Evolutionary conservation across 176 grass and related monocot species (phyloP), one percentile per base, ranked within the genome.

Genomic region (Cenchrus purpureus): DNA sequence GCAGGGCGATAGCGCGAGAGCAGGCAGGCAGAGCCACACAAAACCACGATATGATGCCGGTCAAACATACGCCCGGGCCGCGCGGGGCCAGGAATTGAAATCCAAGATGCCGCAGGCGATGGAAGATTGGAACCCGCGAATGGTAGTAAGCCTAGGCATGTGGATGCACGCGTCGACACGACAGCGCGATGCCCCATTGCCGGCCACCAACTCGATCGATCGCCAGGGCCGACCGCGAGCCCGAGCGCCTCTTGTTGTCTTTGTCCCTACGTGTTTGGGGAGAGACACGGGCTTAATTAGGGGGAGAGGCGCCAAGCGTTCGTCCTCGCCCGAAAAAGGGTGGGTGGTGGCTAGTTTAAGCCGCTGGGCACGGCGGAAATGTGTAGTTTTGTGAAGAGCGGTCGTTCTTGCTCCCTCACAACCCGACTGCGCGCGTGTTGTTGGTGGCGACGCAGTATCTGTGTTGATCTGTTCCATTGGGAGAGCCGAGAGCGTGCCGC

Each of bases 371-470:
- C 32, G 14, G n/a, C 76, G 31, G 3, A 58, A 16, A 5, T 15
- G 14, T 52, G 68, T 61, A 66, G 8, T 79, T 74, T 79, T 58
- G 4, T 51, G 69, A 29, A 0, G 42, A 19, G 69, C 37, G 5
- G 56, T 28, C 58, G 87, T 61, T 75, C 68, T 28, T 66, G 87
- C 61, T 75, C 82, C 87, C 87, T 85, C 0, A 20, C 51, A 5
- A 3, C 69, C 59, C 59, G 68, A 66, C 76, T 73, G 6, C 0
- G 46, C 14, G 17, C 6, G 81, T 43, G 69, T 68, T 80, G 11
- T 32, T 25, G 65, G 68, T 58, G 37, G 0, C 37, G 4, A 73
- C 48, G 81, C 17, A 20, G 22, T 79, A 10, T 8, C 3, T 32
- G 31, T 32, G 31, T 32, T 32, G 31, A 32, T 32, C 31, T 59